phyloP scores from a whole-genome alignment of 2,329 filamentous ascomycete species.

The Alternaria ventricosa region DNA sequence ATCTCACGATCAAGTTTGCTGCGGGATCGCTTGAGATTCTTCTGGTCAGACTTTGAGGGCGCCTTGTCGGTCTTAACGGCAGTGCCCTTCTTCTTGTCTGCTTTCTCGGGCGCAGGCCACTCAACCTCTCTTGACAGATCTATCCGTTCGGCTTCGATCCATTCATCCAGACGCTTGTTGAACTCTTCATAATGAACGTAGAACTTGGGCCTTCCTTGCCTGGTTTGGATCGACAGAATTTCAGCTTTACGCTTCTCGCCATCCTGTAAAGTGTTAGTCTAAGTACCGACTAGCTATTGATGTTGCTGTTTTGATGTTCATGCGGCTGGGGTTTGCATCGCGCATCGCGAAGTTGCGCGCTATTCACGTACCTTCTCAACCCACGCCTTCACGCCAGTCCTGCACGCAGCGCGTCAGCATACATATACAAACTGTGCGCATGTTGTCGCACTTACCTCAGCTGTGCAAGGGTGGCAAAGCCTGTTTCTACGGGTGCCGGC shows the following conservation, averaged over 20 bases:
- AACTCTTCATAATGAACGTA: conserved; percentile 99
- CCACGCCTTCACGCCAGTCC: conserved; percentile 71
- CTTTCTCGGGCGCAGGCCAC: conserved; percentile 91
- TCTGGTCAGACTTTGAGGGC: conserved; percentile 53
- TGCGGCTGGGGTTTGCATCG: conserved; percentile 10
- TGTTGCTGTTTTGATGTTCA: conserved; percentile 18
- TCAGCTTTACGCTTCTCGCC: conserved; percentile 89
- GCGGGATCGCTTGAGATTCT: conserved; percentile 56
- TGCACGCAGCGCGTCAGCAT: conserved; percentile 48
- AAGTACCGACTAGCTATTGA: neutral
- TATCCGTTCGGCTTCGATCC: conserved; percentile 82
- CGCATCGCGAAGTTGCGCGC: conserved; percentile 7
- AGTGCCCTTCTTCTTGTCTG: conserved; percentile 80
- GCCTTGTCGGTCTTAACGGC: conserved; percentile 52
- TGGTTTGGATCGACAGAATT: conserved; percentile 91
- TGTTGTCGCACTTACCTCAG: conserved; percentile 66
- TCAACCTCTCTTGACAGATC: conserved; percentile 91
- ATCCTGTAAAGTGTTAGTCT: conserved; percentile 59
- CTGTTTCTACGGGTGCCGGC: conserved; percentile 71
- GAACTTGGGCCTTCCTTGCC: conserved; percentile 85
- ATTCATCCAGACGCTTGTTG: conserved; percentile 90
- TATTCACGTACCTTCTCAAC: conserved; percentile 68
- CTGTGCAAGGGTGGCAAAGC: conserved; percentile 83
- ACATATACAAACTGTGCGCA: conserved; percentile 34
- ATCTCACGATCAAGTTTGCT: conserved; percentile 60